phyloP scores from a whole-genome alignment of 768 basidiomycete genomes.

The Lactarius deliciosus region DNA sequence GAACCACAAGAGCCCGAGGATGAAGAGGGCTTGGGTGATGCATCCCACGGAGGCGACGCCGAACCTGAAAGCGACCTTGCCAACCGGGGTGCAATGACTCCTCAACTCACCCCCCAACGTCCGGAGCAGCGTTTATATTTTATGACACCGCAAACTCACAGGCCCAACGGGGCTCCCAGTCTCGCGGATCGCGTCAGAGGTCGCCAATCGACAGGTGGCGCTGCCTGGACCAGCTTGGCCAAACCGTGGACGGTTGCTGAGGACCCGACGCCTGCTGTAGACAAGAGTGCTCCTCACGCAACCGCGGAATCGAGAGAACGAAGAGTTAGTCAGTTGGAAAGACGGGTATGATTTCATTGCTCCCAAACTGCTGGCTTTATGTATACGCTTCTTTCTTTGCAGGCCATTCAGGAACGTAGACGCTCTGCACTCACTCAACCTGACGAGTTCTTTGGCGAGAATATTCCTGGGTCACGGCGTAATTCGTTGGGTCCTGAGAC shows the following conservation, averaged over 20 bases:
- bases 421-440: conserved; percentile 54
- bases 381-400: not conserved
- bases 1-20: conserved; percentile 20
- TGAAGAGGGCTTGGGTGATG: conserved; percentile 28
- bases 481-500: conserved; percentile 33
- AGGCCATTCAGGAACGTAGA: conserved; percentile 64
- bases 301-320: not conserved
- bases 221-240: conserved; percentile 47
- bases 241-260: conserved; percentile 58
- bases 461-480: conserved; percentile 51
- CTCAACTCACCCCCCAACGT: conserved; percentile 29
- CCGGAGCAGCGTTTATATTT: conserved; percentile 43
- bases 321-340: conserved; percentile 16
- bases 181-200: conserved; percentile 29
- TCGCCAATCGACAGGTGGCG: conserved; percentile 24
- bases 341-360: conserved; percentile 11
- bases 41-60: conserved; percentile 21
- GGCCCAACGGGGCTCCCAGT: conserved; percentile 2
- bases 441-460: conserved; percentile 50
- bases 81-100: conserved; percentile 5
- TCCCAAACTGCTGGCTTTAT: not conserved
- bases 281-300: not conserved
- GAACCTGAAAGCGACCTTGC: conserved; percentile 9
- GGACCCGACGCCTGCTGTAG: conserved; percentile 45
- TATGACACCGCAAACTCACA: conserved; percentile 57